phyloP scores from a whole-genome alignment of 371 early-diverging fungal species.

The Mortierella sp. region DNA sequence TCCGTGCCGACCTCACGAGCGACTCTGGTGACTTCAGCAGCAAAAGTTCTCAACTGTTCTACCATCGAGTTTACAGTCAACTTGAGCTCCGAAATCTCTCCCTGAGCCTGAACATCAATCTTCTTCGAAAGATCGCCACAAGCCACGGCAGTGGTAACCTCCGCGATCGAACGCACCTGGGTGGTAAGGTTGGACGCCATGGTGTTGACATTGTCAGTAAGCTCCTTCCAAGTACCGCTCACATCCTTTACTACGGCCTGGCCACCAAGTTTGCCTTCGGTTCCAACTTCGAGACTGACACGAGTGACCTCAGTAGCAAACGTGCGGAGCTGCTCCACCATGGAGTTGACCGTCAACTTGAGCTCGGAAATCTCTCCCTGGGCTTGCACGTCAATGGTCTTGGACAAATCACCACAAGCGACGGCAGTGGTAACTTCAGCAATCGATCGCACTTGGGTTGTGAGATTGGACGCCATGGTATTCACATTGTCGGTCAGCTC shows the following conservation, averaged over 20 bases:
- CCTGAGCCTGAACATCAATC: conserved; percentile 59
- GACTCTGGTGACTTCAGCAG: conserved; percentile 70
- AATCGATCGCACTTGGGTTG: conserved; percentile 76
- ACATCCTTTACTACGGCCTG: too few relatives aligned
- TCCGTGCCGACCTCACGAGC: conserved; percentile 76
- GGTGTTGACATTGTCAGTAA: too few relatives aligned
- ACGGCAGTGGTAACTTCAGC: conserved; percentile 75
- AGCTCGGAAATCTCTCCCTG: conserved; percentile 50
- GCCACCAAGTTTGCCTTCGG: too few relatives aligned
- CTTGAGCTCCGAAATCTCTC: conserved; percentile 66
- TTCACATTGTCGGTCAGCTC: conserved; percentile 34
- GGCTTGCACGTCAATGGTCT: too few relatives aligned
- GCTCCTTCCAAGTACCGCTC: too few relatives aligned
- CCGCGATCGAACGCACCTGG: conserved; percentile 31
- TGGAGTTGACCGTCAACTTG: conserved; percentile 76
- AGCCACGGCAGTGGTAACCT: conserved; percentile 66
- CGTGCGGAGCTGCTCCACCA: conserved; percentile 66
- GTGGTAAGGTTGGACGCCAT: too few relatives aligned
- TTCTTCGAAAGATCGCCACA: conserved; percentile 63
- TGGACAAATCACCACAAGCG: conserved; percentile 70
- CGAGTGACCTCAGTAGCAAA: conserved; percentile 66
- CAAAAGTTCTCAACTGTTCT: conserved; percentile 68
- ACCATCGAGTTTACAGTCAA: conserved; percentile 71
- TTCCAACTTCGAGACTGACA: conserved; percentile 59
- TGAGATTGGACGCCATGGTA: conserved; percentile 47